Evolutionary conservation across 2,329 filamentous ascomycete species (phyloP), one percentile per base, ranked within the genome.

Genomic region (Fusarium solani-melongenae): DNA sequence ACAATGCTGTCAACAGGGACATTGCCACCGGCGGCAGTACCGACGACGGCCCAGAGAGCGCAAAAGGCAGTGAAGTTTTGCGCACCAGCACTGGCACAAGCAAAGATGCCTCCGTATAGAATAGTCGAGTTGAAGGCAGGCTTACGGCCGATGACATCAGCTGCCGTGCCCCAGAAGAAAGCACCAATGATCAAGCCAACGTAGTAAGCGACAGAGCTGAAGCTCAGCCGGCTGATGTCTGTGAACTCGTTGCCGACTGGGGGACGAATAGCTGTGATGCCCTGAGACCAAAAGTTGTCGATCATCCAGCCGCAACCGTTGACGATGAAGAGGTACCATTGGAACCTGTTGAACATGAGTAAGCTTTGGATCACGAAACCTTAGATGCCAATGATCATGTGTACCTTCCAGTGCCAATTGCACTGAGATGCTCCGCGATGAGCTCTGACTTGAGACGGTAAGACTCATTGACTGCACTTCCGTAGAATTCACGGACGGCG

Each of bases 21-120:
- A 41, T 86, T 86, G 1, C 85, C 85, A 10, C 83, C 83, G 2
- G 82, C 82, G 11, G 79, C 82, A 3, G 80, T 80, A 24, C 82
- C 83, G 12, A 84, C 78, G 57, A 87, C 80, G 14, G 88, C 88
- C 12, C 88, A 88, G 64, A 92, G 88, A 3, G 83, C 79, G 10
- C 86, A 88, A 36, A 90, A 86, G 0, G 86, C 86, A 1, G 84
- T 85, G 65, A 91, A 92, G 66, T 86, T 90, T 3, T 86, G 87
- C 0, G 88, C 85, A 0, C 88, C 87, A 0, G 89, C 90, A 5
- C 87, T 87, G 1, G 88, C 82, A 33, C 90, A 83, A 0, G 88
- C 90, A 73, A 91, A 92, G 3, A 91, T 83, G 3, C 83, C 83
- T 2, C 82, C 82, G 6, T 85, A 78, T 2, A 86, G 72, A 4